Conservation (phyloP, 2,329 filamentous ascomycete genomes). For the Fusarium nodosum region DNA sequence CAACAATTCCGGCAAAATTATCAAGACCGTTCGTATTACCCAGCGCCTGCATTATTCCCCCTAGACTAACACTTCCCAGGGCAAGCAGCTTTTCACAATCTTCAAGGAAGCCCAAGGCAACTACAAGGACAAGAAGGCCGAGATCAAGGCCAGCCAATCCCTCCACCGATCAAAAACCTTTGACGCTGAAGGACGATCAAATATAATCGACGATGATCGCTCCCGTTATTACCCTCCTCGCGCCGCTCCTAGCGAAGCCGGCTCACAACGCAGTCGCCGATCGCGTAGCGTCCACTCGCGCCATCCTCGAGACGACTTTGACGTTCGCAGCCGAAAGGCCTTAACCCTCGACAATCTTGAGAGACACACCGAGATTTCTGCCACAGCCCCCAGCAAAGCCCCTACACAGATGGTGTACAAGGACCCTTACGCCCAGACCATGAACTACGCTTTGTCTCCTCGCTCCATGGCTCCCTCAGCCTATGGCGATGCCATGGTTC, state of each 20-base stretch:
- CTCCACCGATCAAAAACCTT: slow-evolving; percentile 73
- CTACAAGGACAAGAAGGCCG: slow-evolving; percentile 89
- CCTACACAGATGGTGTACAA: slow-evolving; percentile 59
- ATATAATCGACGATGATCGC: slow-evolving; percentile 50
- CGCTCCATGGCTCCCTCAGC: slow-evolving; percentile 47
- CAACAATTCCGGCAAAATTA: slow-evolving; percentile 90
- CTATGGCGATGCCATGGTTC: slow-evolving; percentile 51
- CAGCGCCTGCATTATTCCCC: not conserved
- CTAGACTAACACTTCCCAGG: slow-evolving; percentile 65
- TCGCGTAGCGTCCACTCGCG: slow-evolving; percentile 54
- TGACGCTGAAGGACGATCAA: slow-evolving; percentile 49
- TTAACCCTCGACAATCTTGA: slow-evolving; percentile 68
- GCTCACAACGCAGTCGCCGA: slow-evolving; percentile 60
- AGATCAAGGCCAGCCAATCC: slow-evolving; percentile 76
- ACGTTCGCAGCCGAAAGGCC: slow-evolving; percentile 54
- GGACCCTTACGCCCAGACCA: slow-evolving; percentile 54
- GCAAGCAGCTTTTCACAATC: slow-evolving; percentile 89
- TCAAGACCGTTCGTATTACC: slow-evolving; percentile 78
- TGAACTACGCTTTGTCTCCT: slow-evolving; percentile 56
- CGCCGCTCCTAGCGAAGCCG: slow-evolving; percentile 54
- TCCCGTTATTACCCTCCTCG: slow-evolving; percentile 56
- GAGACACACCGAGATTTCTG: slow-evolving; percentile 66
- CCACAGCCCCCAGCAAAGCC: slow-evolving; percentile 60
- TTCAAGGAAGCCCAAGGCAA: slow-evolving; percentile 93
- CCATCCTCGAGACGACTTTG: slow-evolving; percentile 51